These are phyloP conservation scores for Umbelopsis isabellina DNA, from an alignment of 192 early-diverging fungal species.

Conservation along the genomic window DNA sequence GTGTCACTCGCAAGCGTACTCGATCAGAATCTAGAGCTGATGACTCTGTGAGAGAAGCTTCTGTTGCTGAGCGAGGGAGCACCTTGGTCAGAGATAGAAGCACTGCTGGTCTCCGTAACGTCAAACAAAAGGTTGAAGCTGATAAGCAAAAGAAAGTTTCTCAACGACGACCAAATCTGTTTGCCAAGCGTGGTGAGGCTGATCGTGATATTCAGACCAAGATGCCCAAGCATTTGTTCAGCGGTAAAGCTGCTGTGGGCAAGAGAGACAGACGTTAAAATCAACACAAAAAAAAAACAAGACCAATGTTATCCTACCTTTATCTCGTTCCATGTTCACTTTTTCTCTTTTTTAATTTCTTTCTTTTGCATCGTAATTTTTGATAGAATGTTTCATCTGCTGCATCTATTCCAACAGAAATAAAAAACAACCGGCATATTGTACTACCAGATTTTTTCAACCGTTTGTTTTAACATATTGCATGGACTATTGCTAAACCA, in stretches of 20 bases:
- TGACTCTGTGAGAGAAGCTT: slow-evolving; percentile 62
- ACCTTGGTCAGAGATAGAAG: slow-evolving; percentile 66
- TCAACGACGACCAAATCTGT: slow-evolving; percentile 74
- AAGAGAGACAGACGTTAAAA: slow-evolving; percentile 80
- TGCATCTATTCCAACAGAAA: slow-evolving; percentile 23
- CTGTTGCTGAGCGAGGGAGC: slow-evolving; percentile 61
- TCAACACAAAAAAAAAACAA: too few relatives aligned
- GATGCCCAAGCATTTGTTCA: slow-evolving; percentile 98
- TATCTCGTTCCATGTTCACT: not conserved
- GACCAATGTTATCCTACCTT: not conserved
- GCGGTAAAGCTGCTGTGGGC: slow-evolving; percentile 85
- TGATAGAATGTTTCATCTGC: slow-evolving; percentile 22
- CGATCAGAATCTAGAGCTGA: slow-evolving; percentile 75
- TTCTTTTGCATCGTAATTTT: slow-evolving; percentile 14
- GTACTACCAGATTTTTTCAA: slow-evolving; percentile 11
- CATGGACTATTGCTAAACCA: too few relatives aligned
- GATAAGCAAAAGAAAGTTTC: slow-evolving; percentile 78
- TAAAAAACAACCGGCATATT: slow-evolving; percentile 17
- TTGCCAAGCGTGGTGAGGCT: slow-evolving; percentile 88
- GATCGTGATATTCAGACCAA: slow-evolving; percentile 91
- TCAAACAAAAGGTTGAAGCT: slow-evolving; percentile 62
- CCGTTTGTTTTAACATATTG: too few relatives aligned
- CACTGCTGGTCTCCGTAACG: slow-evolving; percentile 76
- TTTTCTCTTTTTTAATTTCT: slow-evolving; percentile 7
- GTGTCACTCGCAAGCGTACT: slow-evolving; percentile 65